These are phyloP conservation scores for Athelia psychrophila DNA, from an alignment of 1,284 basidiomycete species.

Conservation along the genomic window DNA sequence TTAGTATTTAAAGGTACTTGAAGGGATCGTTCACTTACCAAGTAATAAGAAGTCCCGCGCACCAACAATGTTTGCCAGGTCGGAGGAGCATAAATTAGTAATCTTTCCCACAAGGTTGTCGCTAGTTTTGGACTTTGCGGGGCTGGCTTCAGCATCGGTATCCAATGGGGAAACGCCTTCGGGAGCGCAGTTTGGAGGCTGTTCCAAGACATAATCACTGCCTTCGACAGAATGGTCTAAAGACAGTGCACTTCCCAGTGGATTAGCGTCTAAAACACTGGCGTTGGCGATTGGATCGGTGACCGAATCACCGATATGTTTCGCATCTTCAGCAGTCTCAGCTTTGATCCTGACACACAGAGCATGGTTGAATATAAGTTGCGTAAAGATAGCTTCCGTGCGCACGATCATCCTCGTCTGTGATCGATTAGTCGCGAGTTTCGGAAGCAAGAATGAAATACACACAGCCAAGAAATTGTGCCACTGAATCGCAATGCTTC, in stretches of 20 bases:
- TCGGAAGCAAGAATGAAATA: background rate
- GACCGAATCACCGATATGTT: background rate
- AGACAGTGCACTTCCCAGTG: background rate
- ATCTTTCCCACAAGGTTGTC: constrained; percentile 34
- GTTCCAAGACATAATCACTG: no score
- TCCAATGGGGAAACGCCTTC: background rate
- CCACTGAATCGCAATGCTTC: background rate
- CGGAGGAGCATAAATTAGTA: constrained; percentile 24
- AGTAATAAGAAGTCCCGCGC: constrained; percentile 17
- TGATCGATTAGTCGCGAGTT: background rate
- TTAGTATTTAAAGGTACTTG: background rate
- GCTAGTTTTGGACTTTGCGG: background rate
- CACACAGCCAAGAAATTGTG: background rate
- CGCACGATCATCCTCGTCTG: constrained; percentile 26
- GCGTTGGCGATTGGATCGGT: background rate
- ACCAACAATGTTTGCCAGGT: constrained; percentile 13
- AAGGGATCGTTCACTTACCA: background rate
- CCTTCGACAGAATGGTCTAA: no score
- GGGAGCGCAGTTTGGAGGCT: no score
- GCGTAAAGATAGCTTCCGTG: constrained; percentile 35
- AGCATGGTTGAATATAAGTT: constrained; percentile 39
- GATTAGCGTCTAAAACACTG: background rate
- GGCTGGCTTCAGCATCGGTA: background rate
- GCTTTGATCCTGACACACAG: constrained; percentile 34
- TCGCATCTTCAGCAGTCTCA: background rate